Conservation (phyloP, 768 basidiomycete genomes). For the Paxillus rubicundulus region DNA sequence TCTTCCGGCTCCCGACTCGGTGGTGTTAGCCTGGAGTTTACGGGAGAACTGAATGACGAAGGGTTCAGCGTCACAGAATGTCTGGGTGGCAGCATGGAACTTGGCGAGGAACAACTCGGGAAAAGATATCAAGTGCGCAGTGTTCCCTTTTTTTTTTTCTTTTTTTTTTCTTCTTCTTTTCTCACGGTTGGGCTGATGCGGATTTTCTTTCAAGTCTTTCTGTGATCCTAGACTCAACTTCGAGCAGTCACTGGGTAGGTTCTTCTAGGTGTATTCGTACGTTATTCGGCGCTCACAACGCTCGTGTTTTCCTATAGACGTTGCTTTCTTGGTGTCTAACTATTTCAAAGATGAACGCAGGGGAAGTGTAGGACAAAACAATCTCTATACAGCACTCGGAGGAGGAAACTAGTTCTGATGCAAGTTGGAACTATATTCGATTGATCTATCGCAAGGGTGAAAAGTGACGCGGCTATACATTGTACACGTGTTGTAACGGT, state of each 20-base stretch:
- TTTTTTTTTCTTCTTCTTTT: neutral
- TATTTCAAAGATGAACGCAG: constrained; percentile 68
- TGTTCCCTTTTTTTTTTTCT: neutral
- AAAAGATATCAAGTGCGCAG: constrained; percentile 76
- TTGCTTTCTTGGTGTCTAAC: constrained; percentile 84
- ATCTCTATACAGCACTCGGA: constrained; percentile 31
- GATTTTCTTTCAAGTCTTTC: constrained; percentile 52
- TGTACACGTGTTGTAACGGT: constrained; percentile 7
- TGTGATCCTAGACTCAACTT: constrained; percentile 95
- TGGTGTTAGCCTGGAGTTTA: constrained; percentile 87
- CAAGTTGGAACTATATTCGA: neutral
- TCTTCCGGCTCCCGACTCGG: constrained; percentile 71
- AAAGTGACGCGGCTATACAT: neutral
- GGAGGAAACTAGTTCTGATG: constrained; percentile 13
- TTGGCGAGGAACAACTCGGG: constrained; percentile 85
- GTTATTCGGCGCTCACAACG: neutral
- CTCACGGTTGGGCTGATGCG: constrained; percentile 1
- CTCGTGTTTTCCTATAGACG: constrained; percentile 42
- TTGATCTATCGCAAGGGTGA: constrained; percentile 12
- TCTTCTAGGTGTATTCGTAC: no score
- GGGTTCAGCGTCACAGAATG: constrained; percentile 97
- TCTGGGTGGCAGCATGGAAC: constrained; percentile 93
- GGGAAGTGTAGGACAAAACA: constrained; percentile 28
- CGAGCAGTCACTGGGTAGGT: constrained; percentile 87
- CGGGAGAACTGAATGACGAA: constrained; percentile 86